Evolutionary conservation across 1,284 basidiomycete genomes (phyloP), one percentile per base, ranked within the genome.

Genomic region (Gastroboletus turbinatus): DNA sequence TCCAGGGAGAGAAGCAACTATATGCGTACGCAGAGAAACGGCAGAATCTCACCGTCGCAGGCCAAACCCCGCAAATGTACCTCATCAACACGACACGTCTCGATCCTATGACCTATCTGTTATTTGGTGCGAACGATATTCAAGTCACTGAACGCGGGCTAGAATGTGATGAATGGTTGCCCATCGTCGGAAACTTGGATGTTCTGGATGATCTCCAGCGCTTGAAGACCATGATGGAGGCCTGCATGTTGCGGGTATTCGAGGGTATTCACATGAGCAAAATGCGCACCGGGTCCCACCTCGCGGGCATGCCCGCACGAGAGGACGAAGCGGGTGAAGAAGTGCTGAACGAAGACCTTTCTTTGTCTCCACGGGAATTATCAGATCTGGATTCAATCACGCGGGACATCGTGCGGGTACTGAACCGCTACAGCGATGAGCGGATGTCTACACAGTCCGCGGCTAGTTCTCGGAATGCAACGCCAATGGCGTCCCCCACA

Each of bases 101-200:
- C 33, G 95, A 98, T 72, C 91, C 92, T 10, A 80, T 98, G 78
- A 90, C 90, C 1, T 97, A 95, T 71, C 84, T 97, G 75, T 80
- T 98, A 11, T 98, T 98, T 63, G 96, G 96, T 14, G 94, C 94
- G 0, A 87, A 92, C 70, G 82, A 88, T 53, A 81, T 95, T 42
- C 75, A 83, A 55, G 82, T 88, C 45, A 83, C 82, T 1, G 79
- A 83, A 43, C 79, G 82, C 17, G 91, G 92, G 3, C 73, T 95
- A 30, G 87, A 91, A 67, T 96, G 93, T 69, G 96, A 98, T 67
- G 84, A 84, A 45, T 98, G 96, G 96, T 76, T 98, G 23, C 93
- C 94, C 11, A 83, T 98, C 50, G 79, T 86, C 27, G 95, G 95
- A 43, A 82, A 89, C 62, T 70, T 88, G 56, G 83, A 89, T 63